Conservation (phyloP, 345 rosid genomes). For the Rhodomyrtus tomentosa region DNA sequence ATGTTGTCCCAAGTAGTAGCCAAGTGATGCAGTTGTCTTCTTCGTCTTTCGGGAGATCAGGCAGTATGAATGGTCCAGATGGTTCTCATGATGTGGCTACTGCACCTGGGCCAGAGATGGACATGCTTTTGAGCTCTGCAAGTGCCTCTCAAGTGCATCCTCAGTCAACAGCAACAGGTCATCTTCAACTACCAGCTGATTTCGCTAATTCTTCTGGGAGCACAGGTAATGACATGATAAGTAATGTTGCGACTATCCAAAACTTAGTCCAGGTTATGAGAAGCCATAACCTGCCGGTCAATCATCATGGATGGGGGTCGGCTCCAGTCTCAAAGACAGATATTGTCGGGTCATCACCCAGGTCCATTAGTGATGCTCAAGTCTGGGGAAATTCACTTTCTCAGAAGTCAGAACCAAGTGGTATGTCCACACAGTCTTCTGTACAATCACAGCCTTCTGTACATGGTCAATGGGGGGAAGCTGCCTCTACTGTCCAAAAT, state of each 20-base stretch:
- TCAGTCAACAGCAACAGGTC: constrained; percentile 13
- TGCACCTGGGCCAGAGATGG: constrained; percentile 9
- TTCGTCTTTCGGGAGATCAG: background rate
- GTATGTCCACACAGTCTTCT: constrained; percentile 16
- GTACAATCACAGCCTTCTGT: constrained; percentile 5
- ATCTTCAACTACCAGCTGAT: constrained; percentile 7
- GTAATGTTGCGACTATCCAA: constrained; percentile 20
- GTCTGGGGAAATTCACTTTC: background rate
- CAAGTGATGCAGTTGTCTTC: background rate
- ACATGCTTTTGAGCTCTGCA: constrained; percentile 16
- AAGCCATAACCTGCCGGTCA: constrained; percentile 17
- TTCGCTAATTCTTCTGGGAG: constrained; percentile 5
- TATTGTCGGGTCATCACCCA: constrained; percentile 14
- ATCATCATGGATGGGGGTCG: constrained; percentile 29
- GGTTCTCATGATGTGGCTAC: constrained; percentile 13
- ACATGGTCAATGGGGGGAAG: constrained; percentile 24
- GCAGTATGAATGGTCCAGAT: background rate
- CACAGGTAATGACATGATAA: constrained; percentile 21
- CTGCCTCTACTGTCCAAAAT: constrained; percentile 28
- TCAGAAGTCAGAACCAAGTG: constrained; percentile 26
- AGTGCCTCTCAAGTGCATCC: constrained; percentile 21
- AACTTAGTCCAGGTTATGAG: constrained; percentile 31
- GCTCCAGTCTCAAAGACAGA: constrained; percentile 33
- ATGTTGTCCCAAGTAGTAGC: background rate
- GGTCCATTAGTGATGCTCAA: background rate